A percentile compares a stretch with the other conserved stretches of the same genome.
These are phyloP conservation scores for Penicillium cinerascens DNA, from an alignment of 495 filamentous ascomycete genomes.

Conservation along the genomic window DNA sequence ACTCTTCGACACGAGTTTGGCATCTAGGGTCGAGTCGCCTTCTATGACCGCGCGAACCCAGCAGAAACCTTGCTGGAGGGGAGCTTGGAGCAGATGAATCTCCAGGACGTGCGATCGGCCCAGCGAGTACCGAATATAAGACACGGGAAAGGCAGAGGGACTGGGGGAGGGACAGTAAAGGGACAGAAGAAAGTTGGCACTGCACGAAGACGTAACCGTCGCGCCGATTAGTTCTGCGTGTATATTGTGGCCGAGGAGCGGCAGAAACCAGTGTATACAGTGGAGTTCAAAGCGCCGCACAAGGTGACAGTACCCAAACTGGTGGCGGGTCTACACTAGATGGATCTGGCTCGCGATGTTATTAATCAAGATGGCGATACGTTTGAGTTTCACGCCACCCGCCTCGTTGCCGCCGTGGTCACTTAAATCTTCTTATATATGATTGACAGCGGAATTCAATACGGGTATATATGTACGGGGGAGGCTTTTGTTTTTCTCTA, in stretches of 20 bases:
- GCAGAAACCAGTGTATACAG: slow-evolving; percentile 20
- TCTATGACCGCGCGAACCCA: slow-evolving; percentile 21
- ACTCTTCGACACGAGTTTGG: slow-evolving; percentile 18
- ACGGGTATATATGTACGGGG: slow-evolving; percentile 45
- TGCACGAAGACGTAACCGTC: slow-evolving; percentile 16
- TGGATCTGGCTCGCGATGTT: slow-evolving; percentile 26
- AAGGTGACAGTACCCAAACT: slow-evolving; percentile 25
- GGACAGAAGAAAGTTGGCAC: slow-evolving; percentile 14
- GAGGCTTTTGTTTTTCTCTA: slow-evolving; percentile 47
- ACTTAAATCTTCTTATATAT: slow-evolving; percentile 51
- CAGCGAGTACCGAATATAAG: slow-evolving; percentile 13
- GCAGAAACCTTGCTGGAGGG: slow-evolving; percentile 19
- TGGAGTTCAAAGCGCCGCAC: slow-evolving; percentile 30
- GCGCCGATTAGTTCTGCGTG: slow-evolving; percentile 24
- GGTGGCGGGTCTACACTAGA: slow-evolving; percentile 27
- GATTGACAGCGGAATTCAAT: slow-evolving; percentile 37
- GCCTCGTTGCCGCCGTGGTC: slow-evolving; percentile 31
- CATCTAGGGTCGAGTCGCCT: slow-evolving; percentile 21
- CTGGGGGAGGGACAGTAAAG: slow-evolving; percentile 12
- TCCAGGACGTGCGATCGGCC: slow-evolving; percentile 12
- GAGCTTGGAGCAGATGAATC: slow-evolving; percentile 19
- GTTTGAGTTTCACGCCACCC: slow-evolving; percentile 30
- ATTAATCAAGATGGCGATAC: slow-evolving; percentile 28
- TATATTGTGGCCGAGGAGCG: slow-evolving; percentile 18
- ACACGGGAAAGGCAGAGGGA: slow-evolving; percentile 17